Evolutionary conservation across 805 yeast genomes (phyloP), one percentile per base, ranked within the genome.

Genomic region (Zygosaccharomyces bisporus): DNA sequence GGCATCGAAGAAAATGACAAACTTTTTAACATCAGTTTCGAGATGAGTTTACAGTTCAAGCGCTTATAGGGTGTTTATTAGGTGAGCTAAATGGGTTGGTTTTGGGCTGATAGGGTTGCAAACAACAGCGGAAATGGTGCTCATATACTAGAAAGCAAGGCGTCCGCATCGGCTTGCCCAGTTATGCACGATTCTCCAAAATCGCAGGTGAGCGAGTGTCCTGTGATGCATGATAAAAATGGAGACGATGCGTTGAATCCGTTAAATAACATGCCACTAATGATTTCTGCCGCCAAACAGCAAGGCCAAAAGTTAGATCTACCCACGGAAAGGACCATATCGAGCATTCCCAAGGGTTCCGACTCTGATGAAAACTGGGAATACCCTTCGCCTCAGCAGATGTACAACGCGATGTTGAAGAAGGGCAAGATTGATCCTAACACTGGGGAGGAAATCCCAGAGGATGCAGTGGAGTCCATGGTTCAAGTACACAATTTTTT

Each of bases 331-430:
- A 79, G 96, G 55, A 84, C 95, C 1, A 65, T 81, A 30, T 87
- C 96, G 12, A 69, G 87, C 1, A 93, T 93, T 42, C 99, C 99
- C 16, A 76, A 87, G 51, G 98, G 98, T 21, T 60, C 62, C 10
- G 72, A 69, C 1, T 73, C 70, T 7, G 80, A 79, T 49, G 95
- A 95, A 1, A 79, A 82, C 38, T 93, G 99, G 99, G 99, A 93
- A 67, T 93, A 93, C 62, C 99, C 99, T 1, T 87, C 96, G 2
- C 99, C 99, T 1, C 99, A 93, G 67, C 99, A 93, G 64, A 93
- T 93, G 99, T 81, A 89, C 53, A 90, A 91, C 59, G 99, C 99
- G 9, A 91, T 93, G 98, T 70, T 89, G 20, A 80, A 91, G 52
- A 93, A 93, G 69, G 96, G 96, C 16, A 91, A 93, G 58, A 56